Conservation (phyloP, 139 green algal genomes). For the Chlamydomonas incerta region DNA sequence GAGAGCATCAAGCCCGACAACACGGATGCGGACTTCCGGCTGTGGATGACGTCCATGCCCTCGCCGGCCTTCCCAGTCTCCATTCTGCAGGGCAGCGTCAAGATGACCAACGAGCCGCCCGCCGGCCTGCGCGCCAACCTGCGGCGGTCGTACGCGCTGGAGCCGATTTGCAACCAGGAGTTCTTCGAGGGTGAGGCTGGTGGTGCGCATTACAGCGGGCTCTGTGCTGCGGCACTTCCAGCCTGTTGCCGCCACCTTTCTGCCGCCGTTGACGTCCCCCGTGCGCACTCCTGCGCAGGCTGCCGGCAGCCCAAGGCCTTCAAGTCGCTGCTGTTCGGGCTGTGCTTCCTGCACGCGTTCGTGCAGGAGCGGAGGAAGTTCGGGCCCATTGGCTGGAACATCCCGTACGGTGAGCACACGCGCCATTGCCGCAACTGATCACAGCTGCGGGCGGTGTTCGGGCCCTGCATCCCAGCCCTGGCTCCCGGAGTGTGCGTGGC, state of each 20-base stretch:
- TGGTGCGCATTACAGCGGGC: too few species aligned
- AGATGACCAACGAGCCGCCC: conserved; percentile 88
- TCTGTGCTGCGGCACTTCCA: too few species aligned
- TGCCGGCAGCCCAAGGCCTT: conserved; percentile 62
- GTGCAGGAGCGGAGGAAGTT: conserved; percentile 82
- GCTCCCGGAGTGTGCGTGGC: too few species aligned
- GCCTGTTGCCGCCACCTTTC: too few species aligned
- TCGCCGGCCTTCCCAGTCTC: conserved; percentile 74
- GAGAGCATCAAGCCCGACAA: conserved; percentile 71
- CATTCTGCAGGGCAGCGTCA: conserved; percentile 76
- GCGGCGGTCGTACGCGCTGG: conserved; percentile 54
- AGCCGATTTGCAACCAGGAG: conserved; percentile 42
- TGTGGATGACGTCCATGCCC: conserved; percentile 83
- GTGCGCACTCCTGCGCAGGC: too few species aligned
- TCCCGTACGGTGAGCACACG: conserved; percentile 66
- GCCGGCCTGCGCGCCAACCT: conserved; percentile 78
- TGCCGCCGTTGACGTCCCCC: too few species aligned
- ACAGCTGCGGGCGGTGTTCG: too few species aligned
- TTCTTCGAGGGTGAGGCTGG: conserved; percentile 43
- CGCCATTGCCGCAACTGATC: too few species aligned
- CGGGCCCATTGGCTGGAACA: conserved; percentile 85
- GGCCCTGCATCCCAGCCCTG: too few species aligned
- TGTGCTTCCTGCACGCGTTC: conserved; percentile 77
- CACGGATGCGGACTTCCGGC: conserved; percentile 74
- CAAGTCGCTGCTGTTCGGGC: conserved; percentile 78